Percentiles rank a stretch among this genome's conserved stretches.
phyloP scores from a whole-genome alignment of 2,329 filamentous ascomycete genomes.

The Botrytis hyacinthi region DNA sequence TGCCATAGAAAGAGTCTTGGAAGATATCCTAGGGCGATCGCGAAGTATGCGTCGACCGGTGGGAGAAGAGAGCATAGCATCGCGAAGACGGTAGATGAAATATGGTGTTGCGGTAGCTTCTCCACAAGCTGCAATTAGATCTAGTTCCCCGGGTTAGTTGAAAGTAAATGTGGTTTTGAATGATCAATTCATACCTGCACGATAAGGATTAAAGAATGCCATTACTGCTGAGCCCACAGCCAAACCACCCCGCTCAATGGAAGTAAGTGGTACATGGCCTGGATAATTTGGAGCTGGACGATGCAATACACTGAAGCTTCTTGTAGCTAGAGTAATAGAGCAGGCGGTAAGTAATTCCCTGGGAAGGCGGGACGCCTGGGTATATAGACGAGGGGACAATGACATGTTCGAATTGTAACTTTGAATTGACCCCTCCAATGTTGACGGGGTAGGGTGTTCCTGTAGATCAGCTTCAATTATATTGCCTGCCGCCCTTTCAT shows the following conservation, averaged over 20 bases:
- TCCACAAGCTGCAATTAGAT: slow-evolving; percentile 91
- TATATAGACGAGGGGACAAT: slow-evolving; percentile 28
- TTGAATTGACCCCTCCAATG: not conserved
- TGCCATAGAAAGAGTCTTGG: slow-evolving; percentile 60
- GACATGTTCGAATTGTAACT: slow-evolving; percentile 26
- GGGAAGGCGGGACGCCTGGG: slow-evolving; percentile 27
- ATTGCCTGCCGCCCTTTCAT: slow-evolving; percentile 1
- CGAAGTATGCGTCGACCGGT: slow-evolving; percentile 90
- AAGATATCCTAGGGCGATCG: slow-evolving; percentile 84
- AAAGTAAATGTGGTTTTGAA: not conserved
- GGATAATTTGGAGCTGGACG: slow-evolving; percentile 54
- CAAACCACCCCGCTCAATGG: slow-evolving; percentile 71
- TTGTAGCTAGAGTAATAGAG: slow-evolving; percentile 28
- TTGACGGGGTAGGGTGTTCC: not conserved
- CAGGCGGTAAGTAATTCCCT: slow-evolving; percentile 33
- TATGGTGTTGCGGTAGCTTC: slow-evolving; percentile 93
- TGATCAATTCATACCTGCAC: slow-evolving; percentile 59
- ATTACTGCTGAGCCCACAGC: slow-evolving; percentile 62
- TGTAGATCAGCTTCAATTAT: not conserved
- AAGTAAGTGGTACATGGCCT: slow-evolving; percentile 86
- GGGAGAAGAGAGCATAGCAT: slow-evolving; percentile 81
- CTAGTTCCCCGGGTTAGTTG: slow-evolving; percentile 45
- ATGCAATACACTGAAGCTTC: slow-evolving; percentile 76
- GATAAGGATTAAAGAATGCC: slow-evolving; percentile 70
- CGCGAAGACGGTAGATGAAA: slow-evolving; percentile 88